Evolutionary conservation across 2,329 filamentous ascomycete species (phyloP).

Genomic region (Fusarium sp.): DNA sequence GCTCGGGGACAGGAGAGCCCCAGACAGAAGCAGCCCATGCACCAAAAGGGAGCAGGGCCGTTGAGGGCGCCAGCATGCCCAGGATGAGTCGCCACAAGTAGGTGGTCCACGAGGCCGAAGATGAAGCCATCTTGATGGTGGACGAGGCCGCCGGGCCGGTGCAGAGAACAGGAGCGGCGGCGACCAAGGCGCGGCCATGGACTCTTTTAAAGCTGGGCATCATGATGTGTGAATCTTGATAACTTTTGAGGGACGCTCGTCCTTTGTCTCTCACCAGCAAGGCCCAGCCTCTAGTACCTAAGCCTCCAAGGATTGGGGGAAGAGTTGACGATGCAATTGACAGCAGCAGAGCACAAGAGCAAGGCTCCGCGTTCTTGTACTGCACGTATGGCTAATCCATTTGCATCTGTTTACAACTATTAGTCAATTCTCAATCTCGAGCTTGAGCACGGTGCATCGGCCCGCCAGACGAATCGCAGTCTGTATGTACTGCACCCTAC

Average conservation of each 20-base stretch:
- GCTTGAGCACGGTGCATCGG: constrained; percentile 46
- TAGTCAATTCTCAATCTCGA: constrained; percentile 39
- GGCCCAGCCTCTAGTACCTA: constrained; percentile 29
- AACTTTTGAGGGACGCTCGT: constrained; percentile 17
- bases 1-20: constrained; percentile 42
- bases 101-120: constrained; percentile 36
- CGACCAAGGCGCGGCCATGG: constrained; percentile 29
- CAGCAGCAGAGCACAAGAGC: constrained; percentile 1
- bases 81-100: constrained; percentile 42
- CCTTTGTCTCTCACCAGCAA: constrained; percentile 28
- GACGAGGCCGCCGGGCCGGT: constrained; percentile 32
- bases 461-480: constrained; percentile 42
- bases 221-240: constrained; percentile 32
- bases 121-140: constrained; percentile 33
- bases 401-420: constrained; percentile 42
- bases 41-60: constrained; percentile 38
- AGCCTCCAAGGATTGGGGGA: neutral
- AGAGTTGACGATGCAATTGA: constrained; percentile 5
- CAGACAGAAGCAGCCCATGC: constrained; percentile 44
- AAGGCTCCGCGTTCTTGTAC: constrained; percentile 29
- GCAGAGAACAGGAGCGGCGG: constrained; percentile 24
- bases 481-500: constrained; percentile 16
- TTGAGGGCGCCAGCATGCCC: constrained; percentile 41
- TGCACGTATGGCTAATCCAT: constrained; percentile 34
- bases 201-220: constrained; percentile 43